Percentiles rank a stretch among this genome's conserved stretches.
These are phyloP conservation scores for Russula olivacea DNA, from an alignment of 768 basidiomycete genomes.

Conservation along the genomic window DNA sequence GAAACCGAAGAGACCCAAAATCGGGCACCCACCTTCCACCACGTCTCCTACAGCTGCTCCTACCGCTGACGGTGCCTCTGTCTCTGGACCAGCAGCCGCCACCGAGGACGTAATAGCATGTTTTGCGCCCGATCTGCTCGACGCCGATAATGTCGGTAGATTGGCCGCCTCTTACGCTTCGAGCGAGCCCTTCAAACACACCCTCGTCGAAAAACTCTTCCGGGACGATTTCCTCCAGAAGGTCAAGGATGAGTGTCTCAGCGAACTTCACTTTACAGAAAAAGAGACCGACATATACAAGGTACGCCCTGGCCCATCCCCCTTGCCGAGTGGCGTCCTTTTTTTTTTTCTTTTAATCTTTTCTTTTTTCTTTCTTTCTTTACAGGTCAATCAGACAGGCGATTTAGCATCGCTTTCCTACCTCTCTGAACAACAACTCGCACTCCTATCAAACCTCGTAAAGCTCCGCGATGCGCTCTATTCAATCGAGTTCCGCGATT, in stretches of 20 bases:
- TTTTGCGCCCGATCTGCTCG: constrained; percentile 54
- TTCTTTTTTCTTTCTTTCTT: neutral
- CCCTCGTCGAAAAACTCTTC: constrained; percentile 74
- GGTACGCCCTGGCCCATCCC: constrained; percentile 38
- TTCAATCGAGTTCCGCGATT: constrained; percentile 71
- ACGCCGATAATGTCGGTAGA: constrained; percentile 47
- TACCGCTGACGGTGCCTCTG: neutral
- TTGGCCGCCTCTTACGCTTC: constrained; percentile 51
- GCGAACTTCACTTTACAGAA: constrained; percentile 75
- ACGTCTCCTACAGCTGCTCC: neutral
- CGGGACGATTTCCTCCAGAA: constrained; percentile 72
- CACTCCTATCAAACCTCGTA: constrained; percentile 74
- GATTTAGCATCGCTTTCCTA: constrained; percentile 92
- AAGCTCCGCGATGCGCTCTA: constrained; percentile 88
- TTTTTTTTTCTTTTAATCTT: neutral
- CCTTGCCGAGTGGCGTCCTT: neutral
- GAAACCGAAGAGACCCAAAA: constrained; percentile 39
- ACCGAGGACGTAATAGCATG: constrained; percentile 29
- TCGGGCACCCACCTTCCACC: constrained; percentile 31
- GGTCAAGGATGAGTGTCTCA: constrained; percentile 80
- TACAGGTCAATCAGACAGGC: constrained; percentile 91
- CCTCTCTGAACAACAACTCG: constrained; percentile 69
- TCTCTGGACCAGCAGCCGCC: constrained; percentile 4
- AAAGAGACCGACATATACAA: constrained; percentile 99
- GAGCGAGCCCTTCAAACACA: constrained; percentile 75